Percentiles rank a stretch among this genome's conserved stretches.
These are phyloP conservation scores for Globisporangium nunn DNA, from an alignment of 352 stramenopile genomes.

Conservation along the genomic window DNA sequence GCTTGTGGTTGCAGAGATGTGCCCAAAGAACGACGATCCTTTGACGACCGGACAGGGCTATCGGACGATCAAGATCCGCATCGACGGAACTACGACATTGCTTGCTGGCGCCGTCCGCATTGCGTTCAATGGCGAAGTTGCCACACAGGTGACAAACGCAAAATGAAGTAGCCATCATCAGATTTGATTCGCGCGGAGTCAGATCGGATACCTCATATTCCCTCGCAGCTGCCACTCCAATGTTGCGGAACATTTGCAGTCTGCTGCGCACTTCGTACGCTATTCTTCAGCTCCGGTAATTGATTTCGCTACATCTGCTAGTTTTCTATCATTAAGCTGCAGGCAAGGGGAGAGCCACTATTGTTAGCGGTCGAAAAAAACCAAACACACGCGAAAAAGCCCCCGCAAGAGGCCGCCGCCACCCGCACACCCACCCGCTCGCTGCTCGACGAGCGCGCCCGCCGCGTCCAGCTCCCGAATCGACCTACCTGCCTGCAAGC, in stretches of 20 bases:
- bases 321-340: not conserved
- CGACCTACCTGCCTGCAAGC: not conserved
- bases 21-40: slow-evolving; percentile 83
- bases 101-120: slow-evolving; percentile 31
- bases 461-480: not conserved
- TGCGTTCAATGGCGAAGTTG: slow-evolving; percentile 44
- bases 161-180: not conserved
- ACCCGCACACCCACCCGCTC: too few relatives aligned
- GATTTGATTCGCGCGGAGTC: not conserved
- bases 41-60: slow-evolving; percentile 63
- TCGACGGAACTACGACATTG: slow-evolving; percentile 21
- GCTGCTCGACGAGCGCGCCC: too few relatives aligned
- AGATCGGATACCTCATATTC: not conserved
- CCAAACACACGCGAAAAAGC: too few relatives aligned
- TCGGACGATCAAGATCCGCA: slow-evolving; percentile 49
- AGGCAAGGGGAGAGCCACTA: not conserved
- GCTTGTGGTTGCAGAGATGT: slow-evolving; percentile 42
- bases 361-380: not conserved
- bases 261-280: not conserved
- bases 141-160: slow-evolving; percentile 8
- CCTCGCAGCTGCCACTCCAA: not conserved
- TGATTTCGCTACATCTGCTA: not conserved
- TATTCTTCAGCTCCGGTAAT: not conserved
- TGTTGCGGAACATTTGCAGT: not conserved
- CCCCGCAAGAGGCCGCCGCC: too few relatives aligned